Percentiles rank a stretch among this genome's conserved stretches.
These are phyloP conservation scores for Leucaena leucocephala DNA, from an alignment of 306 rosid genomes.

Conservation along the genomic window DNA sequence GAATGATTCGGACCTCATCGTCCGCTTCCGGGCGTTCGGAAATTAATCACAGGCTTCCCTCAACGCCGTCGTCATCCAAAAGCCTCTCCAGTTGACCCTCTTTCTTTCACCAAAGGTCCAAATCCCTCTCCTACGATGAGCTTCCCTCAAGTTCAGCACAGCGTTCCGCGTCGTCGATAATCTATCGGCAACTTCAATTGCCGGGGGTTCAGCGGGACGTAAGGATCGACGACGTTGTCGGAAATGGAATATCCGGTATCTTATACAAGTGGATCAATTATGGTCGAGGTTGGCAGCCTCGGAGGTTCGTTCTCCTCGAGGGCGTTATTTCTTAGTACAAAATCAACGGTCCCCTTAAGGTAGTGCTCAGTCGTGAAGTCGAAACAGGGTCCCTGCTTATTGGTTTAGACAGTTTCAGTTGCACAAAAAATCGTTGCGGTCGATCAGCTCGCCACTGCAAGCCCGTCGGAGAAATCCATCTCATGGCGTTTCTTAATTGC, in stretches of 20 bases:
- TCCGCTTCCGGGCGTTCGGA: not conserved
- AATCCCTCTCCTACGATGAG: not conserved
- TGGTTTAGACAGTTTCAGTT: constrained; percentile 48
- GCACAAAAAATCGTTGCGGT: constrained; percentile 28
- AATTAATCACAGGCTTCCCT: not conserved
- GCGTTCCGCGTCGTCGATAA: constrained; percentile 43
- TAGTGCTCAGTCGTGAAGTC: constrained; percentile 41
- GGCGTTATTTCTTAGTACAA: constrained; percentile 58
- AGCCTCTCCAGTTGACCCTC: not conserved
- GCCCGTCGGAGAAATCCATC: constrained; percentile 54
- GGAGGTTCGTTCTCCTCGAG: constrained; percentile 58
- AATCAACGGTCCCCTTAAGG: constrained; percentile 47
- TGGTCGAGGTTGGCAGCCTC: constrained; percentile 58
- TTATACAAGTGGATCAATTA: constrained; percentile 58
- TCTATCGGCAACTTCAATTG: constrained; percentile 12
- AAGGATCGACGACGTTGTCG: constrained; percentile 48
- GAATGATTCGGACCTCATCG: not conserved
- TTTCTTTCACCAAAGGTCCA: not conserved
- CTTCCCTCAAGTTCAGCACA: constrained; percentile 10
- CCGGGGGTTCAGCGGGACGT: constrained; percentile 34
- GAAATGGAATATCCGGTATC: constrained; percentile 53
- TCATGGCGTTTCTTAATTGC: constrained; percentile 39
- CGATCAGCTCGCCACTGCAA: constrained; percentile 38
- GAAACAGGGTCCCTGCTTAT: constrained; percentile 44
- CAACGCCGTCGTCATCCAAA: constrained; percentile 4